Conservation (phyloP, 768 basidiomycete genomes). For the Austroboletus festivus region DNA sequence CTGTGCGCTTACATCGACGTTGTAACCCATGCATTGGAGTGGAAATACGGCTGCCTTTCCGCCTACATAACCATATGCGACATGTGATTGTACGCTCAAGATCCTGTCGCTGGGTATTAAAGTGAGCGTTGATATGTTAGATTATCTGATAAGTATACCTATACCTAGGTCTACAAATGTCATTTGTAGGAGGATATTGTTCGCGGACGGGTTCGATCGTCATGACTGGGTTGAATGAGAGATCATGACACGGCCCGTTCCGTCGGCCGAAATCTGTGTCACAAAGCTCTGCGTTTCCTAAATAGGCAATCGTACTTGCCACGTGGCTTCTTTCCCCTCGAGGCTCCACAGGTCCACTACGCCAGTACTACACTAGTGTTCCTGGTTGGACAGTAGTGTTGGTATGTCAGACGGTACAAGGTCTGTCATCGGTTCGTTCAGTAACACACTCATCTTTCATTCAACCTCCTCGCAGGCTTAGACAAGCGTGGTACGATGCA, state of each 20-base stretch:
- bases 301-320: background rate
- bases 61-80: conserved; percentile 91
- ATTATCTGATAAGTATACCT: background rate
- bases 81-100: conserved; percentile 90
- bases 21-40: conserved; percentile 84
- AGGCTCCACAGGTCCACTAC: no score
- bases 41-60: conserved; percentile 77
- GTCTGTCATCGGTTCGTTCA: conserved; percentile 31
- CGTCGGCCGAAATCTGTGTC: no score
- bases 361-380: no score
- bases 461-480: conserved; percentile 49
- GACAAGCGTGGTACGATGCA: conserved; percentile 78
- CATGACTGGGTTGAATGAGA: conserved; percentile 7
- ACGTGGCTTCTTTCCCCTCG: conserved; percentile 7
- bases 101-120: conserved; percentile 48
- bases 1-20: conserved; percentile 78
- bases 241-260: no score
- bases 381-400: background rate
- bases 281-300: background rate
- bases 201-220: background rate
- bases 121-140: conserved; percentile 5
- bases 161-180: no score
- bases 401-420: conserved; percentile 61
- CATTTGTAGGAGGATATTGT: no score
- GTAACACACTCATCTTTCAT: background rate